Evolutionary conservation across 192 early-diverging fungal species (phyloP).

Genomic region (Borealophlyctis nickersoniae): DNA sequence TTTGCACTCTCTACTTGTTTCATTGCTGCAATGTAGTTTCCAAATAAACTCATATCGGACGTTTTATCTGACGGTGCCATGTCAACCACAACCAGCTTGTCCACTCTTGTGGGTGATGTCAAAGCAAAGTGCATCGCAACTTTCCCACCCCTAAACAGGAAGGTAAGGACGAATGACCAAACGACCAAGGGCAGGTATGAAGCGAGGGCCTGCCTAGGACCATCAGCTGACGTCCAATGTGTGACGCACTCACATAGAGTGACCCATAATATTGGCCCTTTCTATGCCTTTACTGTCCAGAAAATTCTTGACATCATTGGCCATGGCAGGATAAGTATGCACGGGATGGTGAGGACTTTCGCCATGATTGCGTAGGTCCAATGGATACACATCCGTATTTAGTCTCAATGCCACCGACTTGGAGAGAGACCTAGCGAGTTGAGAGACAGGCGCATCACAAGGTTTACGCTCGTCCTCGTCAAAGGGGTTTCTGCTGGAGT

Average conservation of each 20-base stretch:
- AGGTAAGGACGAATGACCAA: background rate
- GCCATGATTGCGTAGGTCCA: constrained; percentile 94
- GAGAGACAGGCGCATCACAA: background rate
- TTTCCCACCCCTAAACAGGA: constrained; percentile 36
- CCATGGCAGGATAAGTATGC: constrained; percentile 77
- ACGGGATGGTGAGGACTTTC: constrained; percentile 68
- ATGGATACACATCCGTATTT: constrained; percentile 59
- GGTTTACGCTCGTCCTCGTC: background rate
- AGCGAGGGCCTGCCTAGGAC: background rate
- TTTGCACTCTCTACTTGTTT: constrained; percentile 26
- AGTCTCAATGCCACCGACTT: constrained; percentile 67
- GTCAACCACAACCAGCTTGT: constrained; percentile 45
- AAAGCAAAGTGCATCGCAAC: constrained; percentile 46
- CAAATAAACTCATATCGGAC: constrained; percentile 7
- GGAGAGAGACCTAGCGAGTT: constrained; percentile 59
- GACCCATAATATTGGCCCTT: constrained; percentile 70
- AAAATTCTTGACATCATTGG: constrained; percentile 71
- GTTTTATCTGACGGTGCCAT: constrained; percentile 35
- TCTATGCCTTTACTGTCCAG: constrained; percentile 56
- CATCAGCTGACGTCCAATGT: background rate
- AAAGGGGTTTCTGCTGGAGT: background rate
- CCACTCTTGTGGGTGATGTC: constrained; percentile 9
- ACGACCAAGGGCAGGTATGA: background rate
- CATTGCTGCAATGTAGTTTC: constrained; percentile 30
- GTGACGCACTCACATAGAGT: constrained; percentile 78